Conservation (phyloP, 257 asterid genomes). For the Solanum boliviense region DNA sequence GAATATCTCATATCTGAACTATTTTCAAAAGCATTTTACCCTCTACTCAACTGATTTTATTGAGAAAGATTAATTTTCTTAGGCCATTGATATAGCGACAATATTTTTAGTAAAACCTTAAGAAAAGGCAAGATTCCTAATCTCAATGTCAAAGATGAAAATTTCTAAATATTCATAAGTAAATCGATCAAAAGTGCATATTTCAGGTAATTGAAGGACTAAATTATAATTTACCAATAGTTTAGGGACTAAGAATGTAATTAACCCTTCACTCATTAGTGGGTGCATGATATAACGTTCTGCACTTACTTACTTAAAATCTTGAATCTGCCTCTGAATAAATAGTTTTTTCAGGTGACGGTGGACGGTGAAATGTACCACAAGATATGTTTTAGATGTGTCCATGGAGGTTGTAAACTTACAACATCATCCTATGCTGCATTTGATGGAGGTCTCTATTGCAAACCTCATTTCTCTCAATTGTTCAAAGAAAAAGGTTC, state of each 20-base stretch:
- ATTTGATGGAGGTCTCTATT: conserved; percentile 62
- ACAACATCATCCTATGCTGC: conserved; percentile 77
- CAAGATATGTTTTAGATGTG: conserved; percentile 70
- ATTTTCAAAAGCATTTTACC: background rate
- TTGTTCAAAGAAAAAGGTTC: conserved; percentile 72
- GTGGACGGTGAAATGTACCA: conserved; percentile 69
- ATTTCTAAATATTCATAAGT: too few species aligned
- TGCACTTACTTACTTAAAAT: background rate
- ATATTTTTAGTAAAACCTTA: background rate
- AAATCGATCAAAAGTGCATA: background rate
- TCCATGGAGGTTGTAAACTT: conserved; percentile 72
- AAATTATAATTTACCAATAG: background rate
- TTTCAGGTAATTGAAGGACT: too few species aligned
- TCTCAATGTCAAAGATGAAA: background rate
- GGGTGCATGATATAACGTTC: fast-evolving
- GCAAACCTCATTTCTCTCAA: conserved; percentile 79
- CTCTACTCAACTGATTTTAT: background rate
- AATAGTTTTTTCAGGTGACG: conserved; percentile 28
- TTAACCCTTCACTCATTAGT: background rate
- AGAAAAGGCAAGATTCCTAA: background rate
- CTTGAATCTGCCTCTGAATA: background rate
- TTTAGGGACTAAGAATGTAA: background rate
- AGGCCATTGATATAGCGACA: background rate
- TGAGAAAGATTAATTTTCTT: background rate
- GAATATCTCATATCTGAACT: background rate